These are phyloP conservation scores for Acanthamoeba healyi DNA, from an alignment of 208 protist genomes.

Conservation along the genomic window DNA sequence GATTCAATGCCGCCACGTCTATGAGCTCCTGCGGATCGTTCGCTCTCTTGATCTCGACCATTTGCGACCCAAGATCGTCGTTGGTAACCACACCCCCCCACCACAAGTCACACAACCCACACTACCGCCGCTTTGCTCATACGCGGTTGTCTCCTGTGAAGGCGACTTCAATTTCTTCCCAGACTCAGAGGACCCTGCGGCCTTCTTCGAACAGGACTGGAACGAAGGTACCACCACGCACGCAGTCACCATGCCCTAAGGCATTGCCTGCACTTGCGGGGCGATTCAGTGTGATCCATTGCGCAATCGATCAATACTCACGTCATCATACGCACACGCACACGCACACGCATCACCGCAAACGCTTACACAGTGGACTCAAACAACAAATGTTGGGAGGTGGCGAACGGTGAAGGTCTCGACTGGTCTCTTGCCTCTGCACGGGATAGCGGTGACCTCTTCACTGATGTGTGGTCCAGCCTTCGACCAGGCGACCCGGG, in stretches of 20 bases:
- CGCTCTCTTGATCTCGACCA: constrained; percentile 10
- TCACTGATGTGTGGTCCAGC: neutral
- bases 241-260: neutral
- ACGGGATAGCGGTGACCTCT: neutral
- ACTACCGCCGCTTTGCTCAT: neutral
- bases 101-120: too few relatives aligned
- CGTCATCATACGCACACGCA: neutral
- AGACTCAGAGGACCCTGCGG: neutral
- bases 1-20: neutral
- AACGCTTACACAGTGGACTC: neutral
- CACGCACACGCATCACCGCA: neutral
- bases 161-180: constrained; percentile 35
- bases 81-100: neutral
- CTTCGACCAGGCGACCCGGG: neutral
- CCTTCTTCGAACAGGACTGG: neutral
- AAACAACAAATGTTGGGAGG: neutral
- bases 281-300: too few relatives aligned
- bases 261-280: too few relatives aligned
- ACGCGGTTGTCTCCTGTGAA: neutral
- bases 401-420: neutral
- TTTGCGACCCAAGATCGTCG: neutral
- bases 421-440: neutral
- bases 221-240: neutral
- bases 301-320: too few relatives aligned
- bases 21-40: neutral